Evolutionary conservation across 2,329 filamentous ascomycete genomes (phyloP), one percentile per base, ranked within the genome.

Genomic region (Mycogone perniciosa): DNA sequence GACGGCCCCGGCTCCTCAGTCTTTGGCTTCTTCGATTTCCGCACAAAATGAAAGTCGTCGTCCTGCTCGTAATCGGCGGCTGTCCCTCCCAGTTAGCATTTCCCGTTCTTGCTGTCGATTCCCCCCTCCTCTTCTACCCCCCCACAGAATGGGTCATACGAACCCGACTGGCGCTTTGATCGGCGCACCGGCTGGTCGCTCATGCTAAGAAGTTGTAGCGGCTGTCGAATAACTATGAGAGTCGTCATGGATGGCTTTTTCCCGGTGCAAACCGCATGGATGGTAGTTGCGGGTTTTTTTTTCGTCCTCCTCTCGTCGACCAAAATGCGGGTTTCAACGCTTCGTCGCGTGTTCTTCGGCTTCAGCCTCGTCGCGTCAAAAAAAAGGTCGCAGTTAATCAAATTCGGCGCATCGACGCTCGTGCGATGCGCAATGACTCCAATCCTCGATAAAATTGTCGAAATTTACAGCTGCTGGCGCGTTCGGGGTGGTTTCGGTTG

Each of bases 41-140:
- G 80, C 56, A 84, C 82, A 65, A 90, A 91, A 52, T 82, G 75
- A 60, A 91, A 91, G 56, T 88, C 88, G 60, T 86, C 87, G 71
- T 88, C 84, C 61, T 86, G 80, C 66, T 91, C 86, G 60, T 88
- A 85, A 46, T 71, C 66, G 41, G 62, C 63, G 56, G 70, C 72
- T 72, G 55, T 33, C 20, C 31, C n/a, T 10, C 27, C 26, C 10
- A 26, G 51, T 62, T 54, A 62, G 58, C 46, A 54, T 49, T 37
- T 47, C 20, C 27, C 34, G 47, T 55, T 44, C 39, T 35, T 34
- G 20, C 44, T 31, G 13, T n/a, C n/a, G 27, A 10, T 2, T 34
- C 13, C 10, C n/a, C 40, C 31, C 44, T 31, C 34, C 26, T 10
- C 31, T 4, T 35, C 38, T 2, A 40, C 27, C 29, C 26, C 27